Conservation (phyloP, 208 protist genomes). For the Wallacemonas collosoma region DNA sequence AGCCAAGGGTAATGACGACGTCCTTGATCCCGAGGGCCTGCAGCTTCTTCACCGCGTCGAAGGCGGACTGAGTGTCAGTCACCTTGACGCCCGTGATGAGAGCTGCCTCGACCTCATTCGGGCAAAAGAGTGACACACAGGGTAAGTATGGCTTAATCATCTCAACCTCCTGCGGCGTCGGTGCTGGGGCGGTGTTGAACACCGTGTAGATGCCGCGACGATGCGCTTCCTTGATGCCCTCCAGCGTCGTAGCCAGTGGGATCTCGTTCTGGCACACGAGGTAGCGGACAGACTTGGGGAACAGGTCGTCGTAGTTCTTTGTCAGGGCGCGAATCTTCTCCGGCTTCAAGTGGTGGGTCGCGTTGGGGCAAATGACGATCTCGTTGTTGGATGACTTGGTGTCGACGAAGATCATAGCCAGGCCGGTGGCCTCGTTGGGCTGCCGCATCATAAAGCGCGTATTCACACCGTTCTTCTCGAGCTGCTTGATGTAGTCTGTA, state of each 20-base stretch:
- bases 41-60: constrained; percentile 54
- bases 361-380: constrained; percentile 93
- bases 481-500: constrained; percentile 75
- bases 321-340: constrained; percentile 54
- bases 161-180: constrained; percentile 61
- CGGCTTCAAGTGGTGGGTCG: constrained; percentile 66
- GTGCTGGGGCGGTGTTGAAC: constrained; percentile 93
- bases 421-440: constrained; percentile 56
- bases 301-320: constrained; percentile 56
- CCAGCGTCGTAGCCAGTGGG: constrained; percentile 81
- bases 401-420: constrained; percentile 94
- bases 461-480: constrained; percentile 85
- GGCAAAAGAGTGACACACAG: constrained; percentile 89
- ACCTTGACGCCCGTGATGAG: constrained; percentile 84
- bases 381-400: constrained; percentile 84
- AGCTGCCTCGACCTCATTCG: constrained; percentile 92
- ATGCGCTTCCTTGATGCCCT: constrained; percentile 78
- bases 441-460: constrained; percentile 61
- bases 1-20: constrained; percentile 92
- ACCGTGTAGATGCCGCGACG: constrained; percentile 88
- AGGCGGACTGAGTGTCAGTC: constrained; percentile 55
- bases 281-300: constrained; percentile 58
- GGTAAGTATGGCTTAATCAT: constrained; percentile 75
- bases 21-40: constrained; percentile 67
- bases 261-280: constrained; percentile 94